These are phyloP conservation scores for Marchantia paleacea DNA, from an alignment of 225 moss, liverwort and hornwort species.

Conservation along the genomic window DNA sequence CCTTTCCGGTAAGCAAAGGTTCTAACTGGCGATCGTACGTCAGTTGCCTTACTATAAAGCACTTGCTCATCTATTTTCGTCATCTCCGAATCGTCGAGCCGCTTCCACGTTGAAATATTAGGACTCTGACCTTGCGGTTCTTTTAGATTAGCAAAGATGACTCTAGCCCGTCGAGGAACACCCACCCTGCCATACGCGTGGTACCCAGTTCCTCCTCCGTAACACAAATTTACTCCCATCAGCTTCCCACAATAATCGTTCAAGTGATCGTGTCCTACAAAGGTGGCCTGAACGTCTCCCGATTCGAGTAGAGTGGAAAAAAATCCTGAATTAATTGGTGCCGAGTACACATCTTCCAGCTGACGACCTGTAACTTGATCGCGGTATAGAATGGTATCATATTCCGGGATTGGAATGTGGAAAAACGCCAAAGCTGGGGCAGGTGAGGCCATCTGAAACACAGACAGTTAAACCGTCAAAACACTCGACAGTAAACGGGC, in stretches of 20 bases:
- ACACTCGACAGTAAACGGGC: not conserved
- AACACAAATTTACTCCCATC: slow-evolving; percentile 87
- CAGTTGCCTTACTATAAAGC: slow-evolving; percentile 46
- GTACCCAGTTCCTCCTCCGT: slow-evolving; percentile 92
- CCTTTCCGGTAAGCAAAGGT: slow-evolving; percentile 56
- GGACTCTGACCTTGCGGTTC: slow-evolving; percentile 39
- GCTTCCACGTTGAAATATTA: slow-evolving; percentile 88
- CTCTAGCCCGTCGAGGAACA: slow-evolving; percentile 79
- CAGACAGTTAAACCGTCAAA: not conserved
- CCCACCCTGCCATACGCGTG: slow-evolving; percentile 91
- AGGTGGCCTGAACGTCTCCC: slow-evolving; percentile 87
- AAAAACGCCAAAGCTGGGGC: slow-evolving; percentile 85
- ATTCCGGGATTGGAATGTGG: slow-evolving; percentile 93
- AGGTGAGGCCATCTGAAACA: slow-evolving; percentile 44
- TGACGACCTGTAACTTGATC: slow-evolving; percentile 71
- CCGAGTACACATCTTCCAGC: slow-evolving; percentile 69
- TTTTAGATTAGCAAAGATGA: slow-evolving; percentile 65
- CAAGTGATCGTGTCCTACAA: slow-evolving; percentile 94
- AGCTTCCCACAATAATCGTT: slow-evolving; percentile 89
- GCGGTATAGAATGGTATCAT: slow-evolving; percentile 62
- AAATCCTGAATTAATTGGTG: slow-evolving; percentile 89
- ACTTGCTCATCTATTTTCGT: slow-evolving; percentile 58
- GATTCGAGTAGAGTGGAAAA: slow-evolving; percentile 75
- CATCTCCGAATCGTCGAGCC: slow-evolving; percentile 58
- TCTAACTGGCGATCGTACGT: not conserved